Base-by-base conservation (phyloP, 2,329 filamentous ascomycete genomes). In the Nigrospora oryzae region DNA sequence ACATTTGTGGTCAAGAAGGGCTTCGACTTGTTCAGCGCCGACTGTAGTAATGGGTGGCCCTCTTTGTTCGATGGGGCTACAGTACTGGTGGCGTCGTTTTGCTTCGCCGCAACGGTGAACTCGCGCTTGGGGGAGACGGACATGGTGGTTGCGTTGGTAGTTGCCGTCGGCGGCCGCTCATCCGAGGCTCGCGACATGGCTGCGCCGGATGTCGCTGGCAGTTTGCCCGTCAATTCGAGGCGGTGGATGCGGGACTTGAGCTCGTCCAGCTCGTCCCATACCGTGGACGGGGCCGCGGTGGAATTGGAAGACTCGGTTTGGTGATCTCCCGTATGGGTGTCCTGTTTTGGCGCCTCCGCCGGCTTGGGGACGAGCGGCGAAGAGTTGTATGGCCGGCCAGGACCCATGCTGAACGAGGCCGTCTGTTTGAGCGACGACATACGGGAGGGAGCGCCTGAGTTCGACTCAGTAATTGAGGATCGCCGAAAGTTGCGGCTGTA, bases 211-310 rank as follows among this genome's bases (percentile, higher is more conserved):
- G 86, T 89, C 1, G 87, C 70, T 0, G 90, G 89, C 32, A 93
- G 69, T 64, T 94, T 95, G 47, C 90, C 90, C 3, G 88, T 94
- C 53, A 94, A 66, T 63, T 97, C 93, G 11, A 98, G 76, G 48
- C 89, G 86, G 54, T 88, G 83, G 55, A 98, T 95, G 30, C 93
- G 81, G 36, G 88, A 93, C 63, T 97, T 97, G 39, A 98, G 69
- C 52, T 97, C 93, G 55, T 97, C 93, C 28, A 98, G 69, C 64
- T 98, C 93, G 60, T 97, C 93, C 93, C 93, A 98, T 3, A 98
- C 88, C 0, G 89, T 96, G 2, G 89, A 94, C 12, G 90, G 88
- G 1, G 88, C 89, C 1, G 84, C 89, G 1, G 88, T 93, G 0
- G 93, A 97, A 32, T 86, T 75, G 0, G 86, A 91, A 1, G 93